Conservation (phyloP, 2,329 filamentous ascomycete genomes). For the Leptographium galeiforme region DNA sequence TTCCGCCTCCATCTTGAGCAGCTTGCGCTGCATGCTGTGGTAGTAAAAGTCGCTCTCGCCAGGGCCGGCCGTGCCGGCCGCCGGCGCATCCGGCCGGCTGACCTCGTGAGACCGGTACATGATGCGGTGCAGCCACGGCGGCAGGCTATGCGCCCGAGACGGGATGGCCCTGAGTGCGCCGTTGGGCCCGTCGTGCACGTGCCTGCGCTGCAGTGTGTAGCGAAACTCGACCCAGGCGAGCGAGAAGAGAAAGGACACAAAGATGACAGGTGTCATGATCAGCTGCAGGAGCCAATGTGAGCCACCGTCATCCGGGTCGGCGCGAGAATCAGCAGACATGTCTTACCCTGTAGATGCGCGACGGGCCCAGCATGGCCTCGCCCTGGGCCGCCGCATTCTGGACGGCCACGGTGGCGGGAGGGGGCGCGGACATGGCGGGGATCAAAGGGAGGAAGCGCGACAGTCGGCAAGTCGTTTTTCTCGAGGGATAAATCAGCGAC, state of each 20-base stretch:
- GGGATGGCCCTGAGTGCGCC: background rate
- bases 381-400: background rate
- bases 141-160: slow-evolving; percentile 14
- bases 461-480: too few relatives aligned
- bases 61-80: background rate
- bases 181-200: slow-evolving; percentile 16
- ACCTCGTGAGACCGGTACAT: slow-evolving; percentile 28
- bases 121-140: slow-evolving; percentile 26
- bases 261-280: slow-evolving; percentile 49
- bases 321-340: too few relatives aligned
- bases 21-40: slow-evolving; percentile 43
- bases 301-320: background rate
- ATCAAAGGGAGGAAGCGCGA: background rate
- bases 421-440: slow-evolving; percentile 4
- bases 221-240: slow-evolving; percentile 48
- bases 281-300: slow-evolving; percentile 16
- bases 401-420: background rate
- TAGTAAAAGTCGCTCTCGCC: slow-evolving; percentile 27
- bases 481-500: too few relatives aligned
- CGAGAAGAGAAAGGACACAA: slow-evolving; percentile 52
- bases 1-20: slow-evolving; percentile 47
- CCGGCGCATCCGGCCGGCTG: background rate
- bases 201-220: slow-evolving; percentile 36
- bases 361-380: background rate
- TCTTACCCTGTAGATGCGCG: slow-evolving; percentile 6